phyloP scores from a whole-genome alignment of 2,329 filamentous ascomycete genomes.

The Nothophoma quercina region DNA sequence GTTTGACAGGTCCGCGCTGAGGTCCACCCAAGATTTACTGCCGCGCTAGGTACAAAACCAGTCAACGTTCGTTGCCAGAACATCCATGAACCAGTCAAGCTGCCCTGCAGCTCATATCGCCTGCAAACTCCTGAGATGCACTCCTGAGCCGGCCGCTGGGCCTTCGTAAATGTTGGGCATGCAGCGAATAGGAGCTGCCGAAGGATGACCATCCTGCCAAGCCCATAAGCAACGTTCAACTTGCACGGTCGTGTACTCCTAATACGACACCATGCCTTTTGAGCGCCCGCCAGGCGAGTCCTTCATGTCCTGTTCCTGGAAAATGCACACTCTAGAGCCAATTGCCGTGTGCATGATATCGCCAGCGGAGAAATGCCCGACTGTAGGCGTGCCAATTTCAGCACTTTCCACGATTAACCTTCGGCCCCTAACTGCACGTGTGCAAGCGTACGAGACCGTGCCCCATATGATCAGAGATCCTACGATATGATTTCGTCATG shows the following conservation, averaged over 20 bases:
- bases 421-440: constrained; percentile 22
- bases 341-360: constrained; percentile 13
- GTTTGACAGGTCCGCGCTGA: constrained; percentile 26
- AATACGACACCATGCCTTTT: constrained; percentile 7
- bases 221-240: constrained; percentile 15
- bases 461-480: constrained; percentile 6
- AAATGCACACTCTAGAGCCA: constrained; percentile 6
- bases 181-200: constrained; percentile 16
- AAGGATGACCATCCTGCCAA: constrained; percentile 19
- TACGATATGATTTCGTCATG: constrained; percentile 16
- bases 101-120: constrained; percentile 9
- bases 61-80: constrained; percentile 11
- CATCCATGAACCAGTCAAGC: constrained; percentile 23
- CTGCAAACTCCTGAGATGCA: constrained; percentile 27
- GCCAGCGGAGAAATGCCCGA: constrained; percentile 18
- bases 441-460: constrained; percentile 6
- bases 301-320: constrained; percentile 18
- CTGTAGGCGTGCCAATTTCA: constrained; percentile 15
- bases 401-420: constrained; percentile 20
- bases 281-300: constrained; percentile 13
- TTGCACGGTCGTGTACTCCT: constrained; percentile 7
- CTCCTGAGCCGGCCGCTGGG: constrained; percentile 17
- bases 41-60: constrained; percentile 27
- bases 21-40: constrained; percentile 23
- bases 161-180: constrained; percentile 8